phyloP scores from a whole-genome alignment of 1,139 yeast genomes.

The Geotrichum klebahnii region DNA sequence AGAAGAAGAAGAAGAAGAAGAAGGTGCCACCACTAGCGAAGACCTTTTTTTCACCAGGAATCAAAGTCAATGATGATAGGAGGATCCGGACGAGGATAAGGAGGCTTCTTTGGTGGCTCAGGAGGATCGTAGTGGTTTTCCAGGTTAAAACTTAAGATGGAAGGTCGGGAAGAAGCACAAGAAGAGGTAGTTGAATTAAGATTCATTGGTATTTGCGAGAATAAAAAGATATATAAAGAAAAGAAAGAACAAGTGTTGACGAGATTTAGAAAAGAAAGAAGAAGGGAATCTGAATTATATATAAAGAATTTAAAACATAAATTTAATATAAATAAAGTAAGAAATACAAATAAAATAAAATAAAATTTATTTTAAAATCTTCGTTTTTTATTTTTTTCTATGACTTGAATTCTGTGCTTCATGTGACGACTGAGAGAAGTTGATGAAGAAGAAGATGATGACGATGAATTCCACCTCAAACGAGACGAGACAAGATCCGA shows the following conservation, averaged over 20 bases:
- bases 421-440: too few relatives aligned
- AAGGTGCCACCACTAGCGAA: too few relatives aligned
- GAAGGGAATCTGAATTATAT: neutral
- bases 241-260: neutral
- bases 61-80: conserved; percentile 14
- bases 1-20: too few relatives aligned
- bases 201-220: neutral
- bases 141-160: neutral
- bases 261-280: neutral
- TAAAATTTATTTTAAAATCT: too few relatives aligned
- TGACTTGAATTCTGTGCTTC: too few relatives aligned
- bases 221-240: neutral
- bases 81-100: conserved; percentile 9
- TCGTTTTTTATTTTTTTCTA: too few relatives aligned
- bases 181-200: neutral
- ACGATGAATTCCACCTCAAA: too few relatives aligned
- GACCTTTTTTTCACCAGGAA: conserved; percentile 1
- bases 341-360: too few relatives aligned
- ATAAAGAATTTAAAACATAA: neutral
- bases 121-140: conserved; percentile 8
- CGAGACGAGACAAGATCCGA: too few relatives aligned
- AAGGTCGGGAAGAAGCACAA: neutral
- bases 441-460: too few relatives aligned
- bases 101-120: conserved; percentile 12
- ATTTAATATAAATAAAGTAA: too few relatives aligned